These are phyloP conservation scores for Aureobasidium leucospermi DNA, from an alignment of 2,329 filamentous ascomycete genomes.

Conservation along the genomic window DNA sequence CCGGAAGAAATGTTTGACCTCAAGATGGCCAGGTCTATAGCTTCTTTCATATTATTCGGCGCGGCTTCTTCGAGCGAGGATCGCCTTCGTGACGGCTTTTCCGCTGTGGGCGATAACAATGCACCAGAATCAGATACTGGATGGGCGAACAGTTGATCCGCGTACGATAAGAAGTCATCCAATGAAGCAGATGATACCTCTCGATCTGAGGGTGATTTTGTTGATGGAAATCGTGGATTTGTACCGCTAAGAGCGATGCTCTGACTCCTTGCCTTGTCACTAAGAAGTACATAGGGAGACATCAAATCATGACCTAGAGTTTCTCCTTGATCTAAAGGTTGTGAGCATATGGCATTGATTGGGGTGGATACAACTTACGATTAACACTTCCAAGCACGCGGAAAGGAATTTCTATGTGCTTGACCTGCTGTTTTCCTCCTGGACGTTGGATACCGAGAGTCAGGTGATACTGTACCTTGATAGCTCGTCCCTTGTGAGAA, in stretches of 20 bases:
- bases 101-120: conserved; percentile 64
- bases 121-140: conserved; percentile 49
- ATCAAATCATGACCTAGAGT: conserved; percentile 90
- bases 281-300: conserved; percentile 83
- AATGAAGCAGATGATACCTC: conserved; percentile 38
- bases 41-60: conserved; percentile 61
- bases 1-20: conserved; percentile 56
- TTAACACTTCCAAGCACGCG: conserved; percentile 90
- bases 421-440: conserved; percentile 72
- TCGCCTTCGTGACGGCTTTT: conserved; percentile 24
- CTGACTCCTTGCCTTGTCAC: conserved; percentile 62
- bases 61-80: conserved; percentile 40
- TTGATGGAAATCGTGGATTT: conserved; percentile 15
- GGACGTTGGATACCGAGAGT: conserved; percentile 86
- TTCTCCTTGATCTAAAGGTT: conserved; percentile 57
- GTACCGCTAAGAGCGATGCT: conserved; percentile 27
- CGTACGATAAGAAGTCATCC: conserved; percentile 67
- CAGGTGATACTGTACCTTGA: conserved; percentile 87
- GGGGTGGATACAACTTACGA: conserved; percentile 32
- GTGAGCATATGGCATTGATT: conserved; percentile 19
- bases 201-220: conserved; percentile 17
- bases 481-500: conserved; percentile 81
- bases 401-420: conserved; percentile 87
- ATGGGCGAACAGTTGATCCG: conserved; percentile 63
- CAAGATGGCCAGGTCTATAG: conserved; percentile 85